Evolutionary conservation across 2,329 filamentous ascomycete species (phyloP), one percentile per base, ranked within the genome.

Genomic region (Ophiobolus disseminans): DNA sequence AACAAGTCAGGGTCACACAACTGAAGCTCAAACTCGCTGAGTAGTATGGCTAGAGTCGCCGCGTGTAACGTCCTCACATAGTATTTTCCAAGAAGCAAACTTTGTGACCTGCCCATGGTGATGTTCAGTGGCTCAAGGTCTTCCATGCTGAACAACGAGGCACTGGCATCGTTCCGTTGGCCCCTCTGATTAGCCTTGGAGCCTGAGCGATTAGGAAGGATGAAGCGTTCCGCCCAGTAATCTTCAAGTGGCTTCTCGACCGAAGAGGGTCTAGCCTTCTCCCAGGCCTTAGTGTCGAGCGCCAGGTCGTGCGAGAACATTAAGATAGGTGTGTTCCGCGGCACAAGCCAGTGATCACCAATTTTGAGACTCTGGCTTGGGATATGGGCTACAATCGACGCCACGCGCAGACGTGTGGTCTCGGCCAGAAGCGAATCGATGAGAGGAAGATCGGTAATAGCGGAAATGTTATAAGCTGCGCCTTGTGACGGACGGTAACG

Each of bases 191-290:
- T 41, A 28, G 17, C 25, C 41, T 26, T 32, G 14, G 34, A 34
- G 14, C 8, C 30, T 25, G 30, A 17, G 4, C 48, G 53, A 2
- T 55, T 50, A 0, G 55, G 36, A 10, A 54, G 16, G 2, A 63
- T 34, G 34, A 69, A 70, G 0, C 66, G 55, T 40, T 66, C 65
- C 7, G 63, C 50, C 58, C 63, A 69, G 31, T 66, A 70, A 7
- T 63, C 56, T 9, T 62, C 51, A 7, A 70, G 50, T 7, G 65
- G 62, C 23, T 20, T 54, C 11, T 58, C 45, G 1, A 60, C 36
- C 1, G 53, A 50, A 19, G 35, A 44, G 3, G 61, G 55, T 23
- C 60, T 58, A 0, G 53, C 45, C 11, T 60, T 55, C 21, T 51
- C 48, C 68, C 67, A 72, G 2, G 53, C 40, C 21, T 58, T 32